Evolutionary conservation across 805 yeast species (phyloP).

Genomic region (Scheffersomyces coipomensis): DNA sequence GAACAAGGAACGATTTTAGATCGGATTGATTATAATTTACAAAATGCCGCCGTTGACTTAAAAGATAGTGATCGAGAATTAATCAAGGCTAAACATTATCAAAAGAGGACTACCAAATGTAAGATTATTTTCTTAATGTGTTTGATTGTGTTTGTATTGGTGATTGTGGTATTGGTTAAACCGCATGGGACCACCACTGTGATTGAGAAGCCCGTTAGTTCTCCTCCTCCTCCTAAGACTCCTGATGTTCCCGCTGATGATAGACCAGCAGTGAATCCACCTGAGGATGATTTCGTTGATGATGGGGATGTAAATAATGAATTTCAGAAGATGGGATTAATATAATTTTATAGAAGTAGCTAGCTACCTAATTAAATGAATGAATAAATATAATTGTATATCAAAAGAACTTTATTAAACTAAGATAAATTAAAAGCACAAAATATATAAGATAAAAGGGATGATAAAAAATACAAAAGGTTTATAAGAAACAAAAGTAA

Average conservation of each 20-base stretch:
- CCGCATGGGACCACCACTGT: conserved; percentile 37
- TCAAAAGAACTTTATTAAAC: too few species aligned
- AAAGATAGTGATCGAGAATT: conserved; percentile 78
- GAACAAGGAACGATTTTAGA: conserved; percentile 96
- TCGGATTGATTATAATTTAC: conserved; percentile 88
- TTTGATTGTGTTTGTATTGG: conserved; percentile 66
- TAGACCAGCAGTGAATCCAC: conserved; percentile 1
- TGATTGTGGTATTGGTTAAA: conserved; percentile 68
- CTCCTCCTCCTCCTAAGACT: conserved; percentile 18
- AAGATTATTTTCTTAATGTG: conserved; percentile 74
- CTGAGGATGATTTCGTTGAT: neutral
- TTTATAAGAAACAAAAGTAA: too few species aligned
- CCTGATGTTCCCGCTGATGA: neutral
- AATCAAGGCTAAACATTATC: conserved; percentile 73
- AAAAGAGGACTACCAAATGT: conserved; percentile 87
- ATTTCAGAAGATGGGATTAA: too few species aligned
- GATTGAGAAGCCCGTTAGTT: conserved; percentile 23
- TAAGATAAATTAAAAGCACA: too few species aligned
- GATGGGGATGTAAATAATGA: too few species aligned
- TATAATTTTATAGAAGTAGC: too few species aligned
- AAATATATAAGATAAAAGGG: too few species aligned
- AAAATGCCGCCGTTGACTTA: conserved; percentile 73
- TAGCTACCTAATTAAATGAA: too few species aligned
- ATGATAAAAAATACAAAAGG: too few species aligned
- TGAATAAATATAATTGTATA: too few species aligned